Evolutionary conservation across 1,139 yeast species (phyloP).

Genomic region (Lodderomyces oxycetoniae): DNA sequence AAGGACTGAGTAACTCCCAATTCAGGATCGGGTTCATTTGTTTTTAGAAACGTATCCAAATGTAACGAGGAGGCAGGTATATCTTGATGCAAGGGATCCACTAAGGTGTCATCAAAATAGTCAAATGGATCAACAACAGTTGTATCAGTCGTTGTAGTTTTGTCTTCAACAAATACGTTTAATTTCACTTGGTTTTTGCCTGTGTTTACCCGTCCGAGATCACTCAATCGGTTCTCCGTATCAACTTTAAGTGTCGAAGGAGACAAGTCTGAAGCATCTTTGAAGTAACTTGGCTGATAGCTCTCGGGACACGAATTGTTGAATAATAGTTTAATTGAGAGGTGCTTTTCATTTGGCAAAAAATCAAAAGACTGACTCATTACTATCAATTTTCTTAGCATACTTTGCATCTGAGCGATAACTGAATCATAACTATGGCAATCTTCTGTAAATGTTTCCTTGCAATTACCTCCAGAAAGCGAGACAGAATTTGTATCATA

Average conservation of each 20-base stretch:
- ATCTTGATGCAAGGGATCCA: conserved; percentile 2
- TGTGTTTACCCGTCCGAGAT: conserved; percentile 13
- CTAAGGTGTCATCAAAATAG: conserved; percentile 6
- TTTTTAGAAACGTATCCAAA: conserved; percentile 11
- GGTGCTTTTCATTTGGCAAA: conserved; percentile 39
- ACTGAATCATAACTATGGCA: conserved; percentile 16
- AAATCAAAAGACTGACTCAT: conserved; percentile 50
- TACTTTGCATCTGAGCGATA: conserved; percentile 24
- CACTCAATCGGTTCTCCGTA: conserved; percentile 11
- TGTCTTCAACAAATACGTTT: conserved; percentile 7
- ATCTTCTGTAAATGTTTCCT: background rate
- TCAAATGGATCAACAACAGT: conserved; percentile 16
- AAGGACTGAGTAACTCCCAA: conserved; percentile 7
- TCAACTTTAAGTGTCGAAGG: conserved; percentile 18
- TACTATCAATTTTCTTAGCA: conserved; percentile 46
- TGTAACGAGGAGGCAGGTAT: conserved; percentile 10
- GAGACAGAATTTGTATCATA: conserved; percentile 21
- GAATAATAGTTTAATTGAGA: conserved; percentile 45
- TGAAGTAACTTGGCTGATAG: conserved; percentile 47
- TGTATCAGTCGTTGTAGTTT: background rate
- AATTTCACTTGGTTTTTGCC: conserved; percentile 9
- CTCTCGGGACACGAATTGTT: conserved; percentile 41
- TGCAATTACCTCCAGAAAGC: conserved; percentile 4
- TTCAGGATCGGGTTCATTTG: conserved; percentile 2
- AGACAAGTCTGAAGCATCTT: conserved; percentile 25